These are phyloP conservation scores for Elongisporangium prolatum DNA, from an alignment of 352 stramenopile genomes.

Conservation along the genomic window DNA sequence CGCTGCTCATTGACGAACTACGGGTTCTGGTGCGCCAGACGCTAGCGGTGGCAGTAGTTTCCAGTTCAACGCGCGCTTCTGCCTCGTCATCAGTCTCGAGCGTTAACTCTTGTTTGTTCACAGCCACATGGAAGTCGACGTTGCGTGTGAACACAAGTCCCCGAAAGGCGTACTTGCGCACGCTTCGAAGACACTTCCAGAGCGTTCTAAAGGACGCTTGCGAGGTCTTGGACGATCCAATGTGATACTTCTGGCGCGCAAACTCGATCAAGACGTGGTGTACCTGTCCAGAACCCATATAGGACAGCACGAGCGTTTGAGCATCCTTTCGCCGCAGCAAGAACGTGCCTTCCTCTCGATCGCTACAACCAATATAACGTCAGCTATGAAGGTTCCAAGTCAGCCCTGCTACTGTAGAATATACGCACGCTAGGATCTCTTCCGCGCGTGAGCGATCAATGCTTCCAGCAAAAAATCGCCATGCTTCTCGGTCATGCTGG, in stretches of 20 bases:
- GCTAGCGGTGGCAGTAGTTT: slow-evolving; percentile 20
- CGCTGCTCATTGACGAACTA: slow-evolving; percentile 38
- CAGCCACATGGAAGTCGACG: slow-evolving; percentile 49
- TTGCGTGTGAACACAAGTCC: slow-evolving; percentile 74
- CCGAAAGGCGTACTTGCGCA: slow-evolving; percentile 69
- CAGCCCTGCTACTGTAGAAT: neutral
- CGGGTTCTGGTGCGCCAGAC: slow-evolving; percentile 44
- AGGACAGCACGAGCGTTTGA: slow-evolving; percentile 80
- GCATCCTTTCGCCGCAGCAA: slow-evolving; percentile 77
- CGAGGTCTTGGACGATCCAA: slow-evolving; percentile 70
- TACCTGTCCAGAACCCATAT: slow-evolving; percentile 54
- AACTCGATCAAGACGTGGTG: slow-evolving; percentile 83
- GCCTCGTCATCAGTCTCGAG: slow-evolving; percentile 29
- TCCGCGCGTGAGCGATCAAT: slow-evolving; percentile 67
- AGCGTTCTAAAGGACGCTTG: slow-evolving; percentile 59
- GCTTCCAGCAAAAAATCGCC: slow-evolving; percentile 77
- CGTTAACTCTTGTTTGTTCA: slow-evolving; percentile 57
- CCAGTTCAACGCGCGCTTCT: slow-evolving; percentile 11
- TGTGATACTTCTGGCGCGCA: slow-evolving; percentile 60
- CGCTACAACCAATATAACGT: slow-evolving; percentile 8
- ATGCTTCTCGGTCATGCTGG: slow-evolving; percentile 57
- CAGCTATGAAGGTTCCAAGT: neutral
- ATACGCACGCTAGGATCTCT: slow-evolving; percentile 52
- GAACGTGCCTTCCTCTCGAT: slow-evolving; percentile 68
- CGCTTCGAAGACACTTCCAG: slow-evolving; percentile 72